A percentile compares a stretch with the other conserved stretches of the same genome.
These are phyloP conservation scores for Phellopilus nigrolimitatus DNA, from an alignment of 1,284 basidiomycete species.

Conservation along the genomic window DNA sequence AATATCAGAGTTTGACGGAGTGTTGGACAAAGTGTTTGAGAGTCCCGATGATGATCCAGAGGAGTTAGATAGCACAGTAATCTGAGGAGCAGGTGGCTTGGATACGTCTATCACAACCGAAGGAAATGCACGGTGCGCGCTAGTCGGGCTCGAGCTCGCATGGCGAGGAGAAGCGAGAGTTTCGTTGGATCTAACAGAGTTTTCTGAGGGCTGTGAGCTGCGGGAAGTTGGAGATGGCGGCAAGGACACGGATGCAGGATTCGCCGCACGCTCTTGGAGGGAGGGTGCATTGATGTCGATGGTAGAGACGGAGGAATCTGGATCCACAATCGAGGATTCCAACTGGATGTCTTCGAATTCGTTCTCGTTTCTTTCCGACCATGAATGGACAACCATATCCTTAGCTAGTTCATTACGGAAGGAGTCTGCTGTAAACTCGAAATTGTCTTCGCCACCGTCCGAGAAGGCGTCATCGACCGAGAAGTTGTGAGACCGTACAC, in stretches of 20 bases:
- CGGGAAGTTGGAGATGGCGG: constrained; percentile 24
- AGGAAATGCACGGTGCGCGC: constrained; percentile 33
- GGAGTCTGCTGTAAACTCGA: constrained; percentile 51
- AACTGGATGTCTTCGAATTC: constrained; percentile 22
- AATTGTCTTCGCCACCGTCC: constrained; percentile 47
- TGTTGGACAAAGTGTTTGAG: constrained; percentile 16
- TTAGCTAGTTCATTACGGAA: constrained; percentile 57
- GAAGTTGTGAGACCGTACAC: constrained; percentile 26
- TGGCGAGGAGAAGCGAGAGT: constrained; percentile 6
- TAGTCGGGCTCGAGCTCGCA: constrained; percentile 8
- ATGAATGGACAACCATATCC: constrained; percentile 28
- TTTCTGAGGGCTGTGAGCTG: not conserved
- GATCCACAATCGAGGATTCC: constrained; percentile 27
- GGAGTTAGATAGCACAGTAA: constrained; percentile 22
- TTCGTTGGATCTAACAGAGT: not conserved
- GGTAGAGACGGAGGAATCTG: constrained; percentile 54
- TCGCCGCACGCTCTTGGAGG: constrained; percentile 1
- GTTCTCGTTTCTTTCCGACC: constrained; percentile 28
- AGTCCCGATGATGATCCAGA: constrained; percentile 16
- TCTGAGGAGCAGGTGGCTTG: constrained; percentile 28
- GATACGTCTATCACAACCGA: constrained; percentile 45
- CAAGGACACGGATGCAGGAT: constrained; percentile 23
- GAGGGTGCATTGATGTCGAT: constrained; percentile 38
- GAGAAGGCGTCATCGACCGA: constrained; percentile 67
- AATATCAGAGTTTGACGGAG: constrained; percentile 26